Percentiles rank a stretch among this genome's conserved stretches.
Conservation (phyloP, 2,329 filamentous ascomycete species). For the Aspergillus neotritici region DNA sequence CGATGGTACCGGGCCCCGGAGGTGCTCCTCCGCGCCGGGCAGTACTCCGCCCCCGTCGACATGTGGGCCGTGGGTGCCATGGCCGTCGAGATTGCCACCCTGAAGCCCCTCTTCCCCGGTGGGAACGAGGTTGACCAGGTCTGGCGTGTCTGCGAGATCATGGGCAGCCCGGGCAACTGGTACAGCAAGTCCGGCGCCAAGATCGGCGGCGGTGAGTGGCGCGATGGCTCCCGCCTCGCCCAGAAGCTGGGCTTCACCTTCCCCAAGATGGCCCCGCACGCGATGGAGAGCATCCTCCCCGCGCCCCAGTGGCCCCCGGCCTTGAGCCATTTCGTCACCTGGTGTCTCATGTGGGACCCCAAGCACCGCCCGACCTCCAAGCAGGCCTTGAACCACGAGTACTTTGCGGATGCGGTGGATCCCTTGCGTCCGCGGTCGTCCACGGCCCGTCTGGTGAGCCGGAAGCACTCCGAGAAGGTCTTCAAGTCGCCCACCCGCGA, state of each 20-base stretch:
- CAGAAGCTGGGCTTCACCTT: slow-evolving; percentile 98
- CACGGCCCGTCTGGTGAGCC: slow-evolving; percentile 73
- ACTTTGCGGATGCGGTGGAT: slow-evolving; percentile 87
- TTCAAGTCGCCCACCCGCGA: slow-evolving; percentile 60
- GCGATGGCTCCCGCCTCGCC: slow-evolving; percentile 83
- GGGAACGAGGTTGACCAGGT: slow-evolving; percentile 98
- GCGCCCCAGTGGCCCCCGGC: slow-evolving; percentile 85
- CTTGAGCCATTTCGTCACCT: slow-evolving; percentile 88
- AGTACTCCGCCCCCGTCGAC: slow-evolving; percentile 95
- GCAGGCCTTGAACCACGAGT: slow-evolving; percentile 92
- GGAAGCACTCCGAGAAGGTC: slow-evolving; percentile 81
- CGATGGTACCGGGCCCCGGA: slow-evolving; percentile 94
- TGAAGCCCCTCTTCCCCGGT: slow-evolving; percentile 95
- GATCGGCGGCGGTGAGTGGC: slow-evolving; percentile 95
- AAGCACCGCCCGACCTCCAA: slow-evolving; percentile 84
- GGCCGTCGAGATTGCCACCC: slow-evolving; percentile 93
- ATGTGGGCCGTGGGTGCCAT: slow-evolving; percentile 98
- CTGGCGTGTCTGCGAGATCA: slow-evolving; percentile 97
- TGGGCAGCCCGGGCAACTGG: slow-evolving; percentile 98
- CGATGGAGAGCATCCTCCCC: slow-evolving; percentile 90
- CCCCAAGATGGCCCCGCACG: slow-evolving; percentile 96
- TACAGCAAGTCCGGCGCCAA: slow-evolving; percentile 83
- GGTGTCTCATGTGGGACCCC: slow-evolving; percentile 99
- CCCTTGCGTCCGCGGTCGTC: slow-evolving; percentile 89
- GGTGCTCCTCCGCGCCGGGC: slow-evolving; percentile 84